phyloP scores from a whole-genome alignment of 306 rosid species.

The Spatholobus suberectus region DNA sequence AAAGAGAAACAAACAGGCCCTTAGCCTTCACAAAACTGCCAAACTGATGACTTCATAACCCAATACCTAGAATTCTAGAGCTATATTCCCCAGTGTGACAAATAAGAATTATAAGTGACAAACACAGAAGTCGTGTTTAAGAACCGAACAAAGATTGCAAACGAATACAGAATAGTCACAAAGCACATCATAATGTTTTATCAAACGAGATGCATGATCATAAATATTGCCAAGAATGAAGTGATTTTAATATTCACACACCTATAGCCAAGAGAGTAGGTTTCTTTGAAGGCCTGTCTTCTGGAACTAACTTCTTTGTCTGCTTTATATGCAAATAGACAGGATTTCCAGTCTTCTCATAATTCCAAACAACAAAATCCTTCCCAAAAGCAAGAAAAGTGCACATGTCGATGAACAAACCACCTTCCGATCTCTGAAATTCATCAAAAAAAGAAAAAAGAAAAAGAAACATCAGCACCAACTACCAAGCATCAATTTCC shows the following conservation, averaged over 20 bases:
- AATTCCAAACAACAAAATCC: conserved; percentile 84
- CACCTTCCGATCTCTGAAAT: conserved; percentile 90
- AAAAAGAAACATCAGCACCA: conserved; percentile 12
- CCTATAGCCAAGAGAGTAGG: conserved; percentile 93
- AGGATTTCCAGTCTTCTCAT: conserved; percentile 83
- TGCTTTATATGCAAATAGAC: conserved; percentile 87
- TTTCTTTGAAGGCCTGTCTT: conserved; percentile 90
- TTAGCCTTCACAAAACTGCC: background rate
- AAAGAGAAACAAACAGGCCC: no score
- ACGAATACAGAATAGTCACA: background rate
- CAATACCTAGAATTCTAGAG: conserved; percentile 3
- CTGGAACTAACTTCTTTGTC: conserved; percentile 70
- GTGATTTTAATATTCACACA: conserved; percentile 15
- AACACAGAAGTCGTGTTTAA: conserved; percentile 13
- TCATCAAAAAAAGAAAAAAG: conserved; percentile 27
- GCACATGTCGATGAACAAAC: conserved; percentile 79
- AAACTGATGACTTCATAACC: conserved; percentile 25
- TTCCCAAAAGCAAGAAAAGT: conserved; percentile 91
- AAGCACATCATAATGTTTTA: background rate
- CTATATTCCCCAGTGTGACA: background rate
- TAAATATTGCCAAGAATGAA: background rate
- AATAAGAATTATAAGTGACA: background rate
- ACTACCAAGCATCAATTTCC: conserved; percentile 10
- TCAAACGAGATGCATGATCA: background rate
- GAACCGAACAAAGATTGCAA: conserved; percentile 3